A percentile compares a stretch with the other conserved stretches of the same genome.
phyloP scores from a whole-genome alignment of 2,329 filamentous ascomycete genomes.

The Sporothrix dimorphospora region DNA sequence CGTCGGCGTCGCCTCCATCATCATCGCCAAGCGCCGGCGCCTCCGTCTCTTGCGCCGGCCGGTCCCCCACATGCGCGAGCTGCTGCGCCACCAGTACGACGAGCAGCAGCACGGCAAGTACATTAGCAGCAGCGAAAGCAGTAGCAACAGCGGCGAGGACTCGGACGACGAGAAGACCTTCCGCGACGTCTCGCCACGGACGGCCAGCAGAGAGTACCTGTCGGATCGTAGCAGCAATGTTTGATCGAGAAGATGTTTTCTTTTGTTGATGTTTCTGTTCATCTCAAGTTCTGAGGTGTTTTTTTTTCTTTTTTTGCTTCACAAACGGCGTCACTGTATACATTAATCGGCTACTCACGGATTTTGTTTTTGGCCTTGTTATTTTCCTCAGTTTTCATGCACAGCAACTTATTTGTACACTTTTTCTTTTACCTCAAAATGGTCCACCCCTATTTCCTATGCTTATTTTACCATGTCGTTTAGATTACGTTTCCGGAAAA shows the following conservation, averaged over 20 bases:
- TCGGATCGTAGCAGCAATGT: slow-evolving; percentile 1
- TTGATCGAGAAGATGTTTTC: neutral
- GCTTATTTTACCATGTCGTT: neutral
- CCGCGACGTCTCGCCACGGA: neutral
- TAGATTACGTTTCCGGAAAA: neutral
- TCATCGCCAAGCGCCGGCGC: slow-evolving; percentile 19
- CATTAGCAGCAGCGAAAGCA: neutral
- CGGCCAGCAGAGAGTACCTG: neutral
- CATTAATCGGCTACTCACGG: neutral
- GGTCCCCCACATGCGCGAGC: slow-evolving; percentile 6
- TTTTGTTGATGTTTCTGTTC: neutral
- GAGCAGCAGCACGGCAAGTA: slow-evolving; percentile 3
- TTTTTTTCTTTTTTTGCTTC: too few relatives aligned
- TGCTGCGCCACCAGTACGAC: neutral
- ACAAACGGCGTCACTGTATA: neutral
- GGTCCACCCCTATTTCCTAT: neutral
- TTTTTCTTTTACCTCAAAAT: neutral
- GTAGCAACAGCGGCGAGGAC: slow-evolving; percentile 7
- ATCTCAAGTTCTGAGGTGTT: too few relatives aligned
- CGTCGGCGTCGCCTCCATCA: neutral
- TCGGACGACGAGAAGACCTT: slow-evolving; percentile 1
- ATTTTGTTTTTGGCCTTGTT: neutral
- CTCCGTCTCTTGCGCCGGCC: neutral
- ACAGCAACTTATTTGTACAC: neutral
- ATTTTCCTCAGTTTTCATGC: neutral